phyloP scores from a whole-genome alignment of 164 flowering plant species.

The Santalum album region DNA sequence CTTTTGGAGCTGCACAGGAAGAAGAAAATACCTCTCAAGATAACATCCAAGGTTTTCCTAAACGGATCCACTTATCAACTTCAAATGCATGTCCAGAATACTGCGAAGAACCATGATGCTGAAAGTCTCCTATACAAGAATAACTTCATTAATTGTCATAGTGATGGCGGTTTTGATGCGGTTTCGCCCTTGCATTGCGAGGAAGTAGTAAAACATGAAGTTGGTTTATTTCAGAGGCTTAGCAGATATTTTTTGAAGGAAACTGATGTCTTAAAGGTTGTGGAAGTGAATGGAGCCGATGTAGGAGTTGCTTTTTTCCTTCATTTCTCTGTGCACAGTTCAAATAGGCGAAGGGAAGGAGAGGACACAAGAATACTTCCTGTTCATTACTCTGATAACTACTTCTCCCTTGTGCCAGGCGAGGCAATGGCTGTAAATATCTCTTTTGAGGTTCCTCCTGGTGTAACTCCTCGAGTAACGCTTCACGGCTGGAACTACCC shows the following conservation, averaged over 20 bases:
- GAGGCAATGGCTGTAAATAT: conserved; percentile 50
- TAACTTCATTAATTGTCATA: conserved; percentile 10
- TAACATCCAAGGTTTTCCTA: conserved; percentile 40
- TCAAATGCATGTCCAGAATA: conserved; percentile 56
- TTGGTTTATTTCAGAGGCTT: conserved; percentile 38
- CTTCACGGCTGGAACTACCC: conserved; percentile 82
- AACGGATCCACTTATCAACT: conserved; percentile 63
- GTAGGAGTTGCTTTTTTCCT: conserved; percentile 89
- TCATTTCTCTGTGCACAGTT: conserved; percentile 72
- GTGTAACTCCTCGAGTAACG: conserved; percentile 59
- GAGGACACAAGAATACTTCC: conserved; percentile 93
- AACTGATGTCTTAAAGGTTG: conserved; percentile 22
- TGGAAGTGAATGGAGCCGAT: conserved; percentile 48
- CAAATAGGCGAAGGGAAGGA: conserved; percentile 37
- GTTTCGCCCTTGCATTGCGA: conserved; percentile 8
- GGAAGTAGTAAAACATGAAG: conserved; percentile 12
- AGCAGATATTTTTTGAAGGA: conserved; percentile 24
- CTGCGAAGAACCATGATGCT: conserved; percentile 32
- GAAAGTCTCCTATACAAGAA: conserved; percentile 25
- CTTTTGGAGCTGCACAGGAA: conserved; percentile 68
- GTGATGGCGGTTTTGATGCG: conserved; percentile 23
- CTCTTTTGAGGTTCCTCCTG: conserved; percentile 67
- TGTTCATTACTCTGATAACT: conserved; percentile 92
- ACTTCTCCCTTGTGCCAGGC: conserved; percentile 89
- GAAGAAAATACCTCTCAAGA: conserved; percentile 61